phyloP scores from a whole-genome alignment of 2,329 filamentous ascomycete species.

The Exophiala sp. region DNA sequence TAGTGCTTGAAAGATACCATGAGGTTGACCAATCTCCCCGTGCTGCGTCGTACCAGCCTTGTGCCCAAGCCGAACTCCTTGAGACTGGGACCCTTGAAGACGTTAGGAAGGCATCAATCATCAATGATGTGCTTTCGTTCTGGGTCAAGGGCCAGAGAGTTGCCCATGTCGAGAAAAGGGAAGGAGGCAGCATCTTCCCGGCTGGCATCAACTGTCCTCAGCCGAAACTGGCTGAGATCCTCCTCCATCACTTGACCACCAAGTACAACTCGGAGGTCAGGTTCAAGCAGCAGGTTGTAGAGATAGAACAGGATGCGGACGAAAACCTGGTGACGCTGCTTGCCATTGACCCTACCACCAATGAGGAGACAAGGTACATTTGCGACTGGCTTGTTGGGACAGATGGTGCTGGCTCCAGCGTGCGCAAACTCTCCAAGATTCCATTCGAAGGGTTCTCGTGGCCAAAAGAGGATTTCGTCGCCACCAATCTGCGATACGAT shows the following conservation, averaged over 20 bases:
- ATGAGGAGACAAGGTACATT: slow-evolving; percentile 14
- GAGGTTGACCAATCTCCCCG: slow-evolving; percentile 22
- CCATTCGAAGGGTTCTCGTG: slow-evolving; percentile 23
- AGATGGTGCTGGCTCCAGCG: slow-evolving; percentile 20
- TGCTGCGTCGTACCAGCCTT: slow-evolving; percentile 22
- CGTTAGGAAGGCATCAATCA: slow-evolving; percentile 17
- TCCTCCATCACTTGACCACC: slow-evolving; percentile 17
- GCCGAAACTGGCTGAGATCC: slow-evolving; percentile 16
- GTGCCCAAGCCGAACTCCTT: slow-evolving; percentile 22
- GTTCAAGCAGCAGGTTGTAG: slow-evolving; percentile 19
- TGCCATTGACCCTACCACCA: slow-evolving; percentile 11
- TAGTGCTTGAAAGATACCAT: slow-evolving; percentile 19
- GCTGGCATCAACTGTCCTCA: slow-evolving; percentile 33
- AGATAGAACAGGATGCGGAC: slow-evolving; percentile 10
- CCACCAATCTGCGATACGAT: slow-evolving; percentile 19
- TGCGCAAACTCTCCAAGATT: slow-evolving; percentile 18
- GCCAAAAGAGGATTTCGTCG: slow-evolving; percentile 23
- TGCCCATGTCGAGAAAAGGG: slow-evolving; percentile 28
- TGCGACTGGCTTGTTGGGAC: slow-evolving; percentile 21
- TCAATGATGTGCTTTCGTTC: slow-evolving; percentile 22
- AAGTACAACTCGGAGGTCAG: slow-evolving; percentile 15
- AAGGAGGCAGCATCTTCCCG: slow-evolving; percentile 41
- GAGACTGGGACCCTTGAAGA: slow-evolving; percentile 21
- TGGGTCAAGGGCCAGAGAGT: slow-evolving; percentile 19
- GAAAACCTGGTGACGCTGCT: slow-evolving; percentile 9